These are phyloP conservation scores for Naegleria gruberi DNA, from an alignment of 208 protist genomes.

Conservation along the genomic window DNA sequence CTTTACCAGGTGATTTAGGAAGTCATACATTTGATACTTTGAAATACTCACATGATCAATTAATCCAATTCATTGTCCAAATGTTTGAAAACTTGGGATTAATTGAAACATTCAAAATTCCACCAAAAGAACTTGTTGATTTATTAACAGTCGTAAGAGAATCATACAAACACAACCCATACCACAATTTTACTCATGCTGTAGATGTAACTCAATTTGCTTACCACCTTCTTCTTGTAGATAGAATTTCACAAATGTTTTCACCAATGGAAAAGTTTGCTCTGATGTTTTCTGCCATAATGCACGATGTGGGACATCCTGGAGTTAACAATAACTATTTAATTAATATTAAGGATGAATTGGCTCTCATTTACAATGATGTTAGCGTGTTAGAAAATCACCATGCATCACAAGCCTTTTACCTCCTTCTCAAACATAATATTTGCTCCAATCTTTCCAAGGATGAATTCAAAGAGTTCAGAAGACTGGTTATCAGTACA, in stretches of 20 bases:
- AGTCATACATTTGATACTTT: neutral
- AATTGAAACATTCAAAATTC: neutral
- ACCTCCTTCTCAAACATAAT: conserved; percentile 12
- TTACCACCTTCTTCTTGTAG: conserved; percentile 29
- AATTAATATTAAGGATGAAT: conserved; percentile 38
- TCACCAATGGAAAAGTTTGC: conserved; percentile 43
- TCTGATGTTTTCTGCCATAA: conserved; percentile 44
- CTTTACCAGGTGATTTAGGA: neutral
- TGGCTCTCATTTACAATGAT: conserved; percentile 42
- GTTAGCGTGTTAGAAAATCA: conserved; percentile 36
- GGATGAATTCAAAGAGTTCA: conserved; percentile 10
- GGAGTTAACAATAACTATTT: conserved; percentile 62
- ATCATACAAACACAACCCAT: conserved; percentile 41
- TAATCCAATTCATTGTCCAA: neutral
- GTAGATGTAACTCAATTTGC: conserved; percentile 54
- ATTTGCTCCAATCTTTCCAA: conserved; percentile 9
- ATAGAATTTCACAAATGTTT: conserved; percentile 15
- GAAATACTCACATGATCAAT: neutral
- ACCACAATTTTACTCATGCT: conserved; percentile 60
- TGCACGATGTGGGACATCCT: conserved; percentile 62
- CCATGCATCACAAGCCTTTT: conserved; percentile 33
- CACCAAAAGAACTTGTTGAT: neutral
- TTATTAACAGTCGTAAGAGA: neutral
- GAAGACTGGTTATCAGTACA: conserved; percentile 25
- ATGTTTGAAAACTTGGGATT: conserved; percentile 13